Conservation (phyloP, 2,329 filamentous ascomycete genomes). For the Lecanosticta acicola region DNA sequence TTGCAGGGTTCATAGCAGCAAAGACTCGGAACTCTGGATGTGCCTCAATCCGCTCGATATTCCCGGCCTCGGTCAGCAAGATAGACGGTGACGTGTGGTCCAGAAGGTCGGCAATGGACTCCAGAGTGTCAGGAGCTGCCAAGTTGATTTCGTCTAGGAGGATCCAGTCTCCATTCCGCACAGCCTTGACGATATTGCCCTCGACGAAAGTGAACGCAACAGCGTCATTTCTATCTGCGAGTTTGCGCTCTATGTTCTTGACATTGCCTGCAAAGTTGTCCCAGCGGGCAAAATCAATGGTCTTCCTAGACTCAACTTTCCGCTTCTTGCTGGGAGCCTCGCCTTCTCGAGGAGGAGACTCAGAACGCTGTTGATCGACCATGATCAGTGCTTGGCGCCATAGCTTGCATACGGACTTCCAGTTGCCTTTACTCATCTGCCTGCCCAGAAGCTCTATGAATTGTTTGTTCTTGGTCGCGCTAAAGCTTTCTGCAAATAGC, state of each 20-base stretch:
- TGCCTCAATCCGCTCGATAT: slow-evolving; percentile 81
- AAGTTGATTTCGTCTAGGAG: slow-evolving; percentile 96
- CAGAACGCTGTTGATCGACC: slow-evolving; percentile 56
- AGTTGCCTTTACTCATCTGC: slow-evolving; percentile 73
- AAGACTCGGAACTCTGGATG: slow-evolving; percentile 95
- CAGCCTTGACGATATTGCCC: slow-evolving; percentile 92
- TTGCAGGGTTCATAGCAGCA: slow-evolving; percentile 98
- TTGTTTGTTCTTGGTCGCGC: slow-evolving; percentile 75
- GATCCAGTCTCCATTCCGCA: slow-evolving; percentile 94
- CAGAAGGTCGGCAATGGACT: slow-evolving; percentile 85
- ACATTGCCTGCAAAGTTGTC: slow-evolving; percentile 69
- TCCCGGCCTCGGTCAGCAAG: slow-evolving; percentile 85
- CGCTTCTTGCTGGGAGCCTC: slow-evolving; percentile 67
- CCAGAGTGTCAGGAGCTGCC: slow-evolving; percentile 87
- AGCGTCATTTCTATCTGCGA: slow-evolving; percentile 63
- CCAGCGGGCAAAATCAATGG: slow-evolving; percentile 59
- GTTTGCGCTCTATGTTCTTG: slow-evolving; percentile 72
- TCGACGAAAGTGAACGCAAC: slow-evolving; percentile 96
- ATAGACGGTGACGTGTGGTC: slow-evolving; percentile 72
- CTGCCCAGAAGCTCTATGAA: slow-evolving; percentile 79
- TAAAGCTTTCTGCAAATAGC: slow-evolving; percentile 82
- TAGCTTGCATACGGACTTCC: slow-evolving; percentile 76
- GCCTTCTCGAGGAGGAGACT: slow-evolving; percentile 47
- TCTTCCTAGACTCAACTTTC: slow-evolving; percentile 52
- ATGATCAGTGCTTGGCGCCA: slow-evolving; percentile 87